A percentile compares a stretch with the other conserved stretches of the same genome.
phyloP scores from a whole-genome alignment of 2,329 filamentous ascomycete species.

The Knufia petricola region DNA sequence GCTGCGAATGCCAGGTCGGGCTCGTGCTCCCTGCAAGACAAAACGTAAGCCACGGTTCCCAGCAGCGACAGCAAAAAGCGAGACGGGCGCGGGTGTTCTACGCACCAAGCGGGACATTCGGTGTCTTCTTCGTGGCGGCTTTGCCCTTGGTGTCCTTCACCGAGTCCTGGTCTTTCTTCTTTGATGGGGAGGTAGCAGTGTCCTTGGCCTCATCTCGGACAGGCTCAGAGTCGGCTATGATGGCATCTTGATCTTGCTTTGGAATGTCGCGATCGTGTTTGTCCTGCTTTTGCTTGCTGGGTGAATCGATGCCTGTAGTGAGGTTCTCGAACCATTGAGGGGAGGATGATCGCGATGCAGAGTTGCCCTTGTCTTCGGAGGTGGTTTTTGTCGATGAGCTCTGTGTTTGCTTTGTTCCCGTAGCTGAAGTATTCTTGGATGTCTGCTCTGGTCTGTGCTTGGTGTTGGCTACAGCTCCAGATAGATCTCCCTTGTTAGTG shows the following conservation, averaged over 20 bases:
- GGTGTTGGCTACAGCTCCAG: no score
- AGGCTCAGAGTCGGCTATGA: conserved; percentile 14
- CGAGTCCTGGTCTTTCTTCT: no score
- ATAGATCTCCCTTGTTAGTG: neutral
- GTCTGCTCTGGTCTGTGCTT: neutral
- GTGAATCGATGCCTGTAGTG: neutral
- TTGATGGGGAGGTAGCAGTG: no score
- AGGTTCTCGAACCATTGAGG: neutral
- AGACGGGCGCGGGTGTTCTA: neutral
- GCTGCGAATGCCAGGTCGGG: neutral
- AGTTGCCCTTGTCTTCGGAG: neutral
- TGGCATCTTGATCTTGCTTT: conserved; percentile 16
- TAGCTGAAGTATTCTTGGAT: no score
- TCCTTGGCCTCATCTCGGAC: conserved; percentile 12
- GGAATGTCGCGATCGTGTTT: no score
- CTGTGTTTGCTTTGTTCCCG: neutral
- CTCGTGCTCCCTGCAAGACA: neutral
- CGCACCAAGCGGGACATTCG: neutral
- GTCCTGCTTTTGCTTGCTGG: neutral
- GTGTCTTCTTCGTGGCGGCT: neutral
- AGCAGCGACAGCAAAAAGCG: neutral
- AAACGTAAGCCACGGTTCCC: neutral
- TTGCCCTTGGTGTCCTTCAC: no score
- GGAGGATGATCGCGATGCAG: neutral
- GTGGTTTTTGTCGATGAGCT: neutral